Evolutionary conservation across 2,329 filamentous ascomycete genomes (phyloP), one percentile per base, ranked within the genome.

Genomic region (Gremmenia infestans): DNA sequence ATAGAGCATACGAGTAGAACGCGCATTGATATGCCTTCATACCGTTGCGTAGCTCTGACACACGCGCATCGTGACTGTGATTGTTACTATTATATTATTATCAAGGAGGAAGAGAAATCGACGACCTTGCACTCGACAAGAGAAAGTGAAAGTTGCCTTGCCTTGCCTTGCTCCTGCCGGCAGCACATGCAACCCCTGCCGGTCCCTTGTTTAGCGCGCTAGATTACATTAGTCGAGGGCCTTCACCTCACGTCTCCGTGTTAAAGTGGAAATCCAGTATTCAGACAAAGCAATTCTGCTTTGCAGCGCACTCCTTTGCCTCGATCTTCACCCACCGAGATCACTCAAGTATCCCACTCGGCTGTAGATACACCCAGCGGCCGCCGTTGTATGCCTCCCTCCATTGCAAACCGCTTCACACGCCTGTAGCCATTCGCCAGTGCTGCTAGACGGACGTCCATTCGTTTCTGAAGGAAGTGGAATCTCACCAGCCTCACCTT

Each of bases 401-500:
- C 52, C 49, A 48, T 48, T 48, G 22, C 22, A 12, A 17, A 35
- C 45, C 23, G 15, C n/a, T 12, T 19, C 25, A 23, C n/a, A 19
- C 42, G 42, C 23, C 23, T 4, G 23, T 14, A 23, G 12, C 45
- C 55, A 52, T 43, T 50, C 47, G n/a, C 52, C 43, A 36, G 37
- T 45, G 49, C 52, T 32, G 51, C 49, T 50, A 35, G 48, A 59
- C 56, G 48, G 48, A 59, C 55, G 50, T 52, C 58, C 54, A 55
- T 53, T 63, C 52, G 55, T 56, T 59, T 47, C 37, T 55, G 60
- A 64, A 63, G 60, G 60, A 59, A 57, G 55, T 53, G 36, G 53
- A 50, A 45, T 28, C 17, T 52, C 46, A 36, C 39, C 28, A 40
- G 22, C 36, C 52, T 42, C 36, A 42, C 49, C 28, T 28, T 48